Evolutionary conservation across 164 flowering plant genomes (phyloP), one percentile per base, ranked within the genome.

Genomic region (Paratinospora sagittata): DNA sequence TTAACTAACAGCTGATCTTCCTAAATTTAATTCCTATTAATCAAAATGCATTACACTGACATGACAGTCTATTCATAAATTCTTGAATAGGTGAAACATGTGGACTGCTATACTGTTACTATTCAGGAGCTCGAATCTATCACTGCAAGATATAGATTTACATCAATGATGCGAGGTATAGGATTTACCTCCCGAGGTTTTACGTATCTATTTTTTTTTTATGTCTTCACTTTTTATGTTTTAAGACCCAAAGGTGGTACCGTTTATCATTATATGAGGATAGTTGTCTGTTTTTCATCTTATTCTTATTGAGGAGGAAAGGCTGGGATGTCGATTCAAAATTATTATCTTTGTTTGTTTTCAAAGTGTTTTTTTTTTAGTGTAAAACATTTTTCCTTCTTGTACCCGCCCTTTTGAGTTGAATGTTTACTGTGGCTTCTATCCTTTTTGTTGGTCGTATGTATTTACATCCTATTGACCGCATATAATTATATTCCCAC

Each of bases 111-210:
- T 72, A 82, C 85, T 19, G 76, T 89, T 63, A 82, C 91, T 36
- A 68, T 80, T 73, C 72, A 81, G 24, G 99, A 96, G 83, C 90
- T 96, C 43, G 92, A 96, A 80, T 83, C 96, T 75, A 77, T 93
- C 73, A 78, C 95, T 13, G 75, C 93, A 37, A 84, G 74, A 76
- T 96, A 82, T 68, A 87, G 74, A 41, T 96, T 93, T 81, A 76
- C 79, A 65, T 96, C 99, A 17, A 93, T 96, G 97, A 90, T 96
- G 97, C 84, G 84, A 77, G 98, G 99, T 93, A 84, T 71, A 62
- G 27, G 8, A 27, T 66, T 27, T 21, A 9, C 61, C 19, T 21
- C 27, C 68, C 17, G 6, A 3, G 27, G 24, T 52, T 8, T 55
- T 21, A 11, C n/a, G 12, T 34, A 10, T 12, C 21, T 12, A 23